A percentile compares a stretch with the other conserved stretches of the same genome.
phyloP scores from a whole-genome alignment of 2,329 filamentous ascomycete genomes.

The Ophiosphaerella herpotricha region DNA sequence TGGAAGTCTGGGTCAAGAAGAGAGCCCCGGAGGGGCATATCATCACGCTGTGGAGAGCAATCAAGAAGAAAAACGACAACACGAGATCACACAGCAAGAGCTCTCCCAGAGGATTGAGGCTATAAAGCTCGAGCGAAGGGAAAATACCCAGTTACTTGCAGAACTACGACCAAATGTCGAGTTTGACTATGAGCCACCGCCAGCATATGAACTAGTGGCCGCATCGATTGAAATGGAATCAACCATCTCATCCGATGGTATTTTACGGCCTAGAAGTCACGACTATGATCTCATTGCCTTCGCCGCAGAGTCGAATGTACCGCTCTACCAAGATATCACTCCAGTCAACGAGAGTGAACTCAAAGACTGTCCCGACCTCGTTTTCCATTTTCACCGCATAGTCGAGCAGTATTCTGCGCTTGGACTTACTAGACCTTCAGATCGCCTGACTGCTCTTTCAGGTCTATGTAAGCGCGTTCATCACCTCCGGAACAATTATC shows the following conservation, averaged over 20 bases:
- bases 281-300: constrained; percentile 3
- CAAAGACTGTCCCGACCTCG: constrained; percentile 10
- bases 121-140: neutral
- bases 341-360: neutral
- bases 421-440: constrained; percentile 9
- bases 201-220: neutral
- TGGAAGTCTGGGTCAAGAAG: constrained; percentile 7
- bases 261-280: neutral
- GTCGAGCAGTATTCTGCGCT: constrained; percentile 23
- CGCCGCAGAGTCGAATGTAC: neutral
- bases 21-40: constrained; percentile 6
- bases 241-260: neutral
- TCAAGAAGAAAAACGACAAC: constrained; percentile 7
- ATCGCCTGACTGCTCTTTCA: constrained; percentile 20
- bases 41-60: constrained; percentile 5
- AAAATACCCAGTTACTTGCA: neutral
- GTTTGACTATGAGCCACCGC: neutral
- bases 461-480: constrained; percentile 18
- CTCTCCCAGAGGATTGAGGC: neutral
- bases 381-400: constrained; percentile 14
- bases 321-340: neutral
- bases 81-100: neutral
- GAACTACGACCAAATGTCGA: neutral
- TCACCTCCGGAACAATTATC: constrained; percentile 16
- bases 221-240: neutral